Evolutionary conservation across 2,329 filamentous ascomycete genomes (phyloP), one percentile per base, ranked within the genome.

Genomic region (Xylariaceae sp.): DNA sequence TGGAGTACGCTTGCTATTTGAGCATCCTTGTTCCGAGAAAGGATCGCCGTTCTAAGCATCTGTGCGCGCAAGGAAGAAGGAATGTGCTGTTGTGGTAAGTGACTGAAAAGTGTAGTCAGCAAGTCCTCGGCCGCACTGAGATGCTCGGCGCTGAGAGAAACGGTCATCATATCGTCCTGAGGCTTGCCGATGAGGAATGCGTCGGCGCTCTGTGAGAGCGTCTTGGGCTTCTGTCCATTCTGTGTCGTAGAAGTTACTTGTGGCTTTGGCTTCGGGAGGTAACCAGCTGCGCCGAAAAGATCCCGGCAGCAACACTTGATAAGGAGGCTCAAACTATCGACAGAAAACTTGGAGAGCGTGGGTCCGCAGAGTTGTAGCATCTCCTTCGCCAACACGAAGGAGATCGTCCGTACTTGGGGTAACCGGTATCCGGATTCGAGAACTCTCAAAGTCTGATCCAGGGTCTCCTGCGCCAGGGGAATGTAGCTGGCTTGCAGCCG

Each of bases 1-100:
- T 94, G 91, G 60, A 97, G 77, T 10, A 95, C 86, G 71, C 90
- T 93, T 4, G 91, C 85, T 9, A 94, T 70, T 82, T 97, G 89
- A 48, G 89, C 88, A 37, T 86, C 79, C 69, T 85, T 86, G 71
- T 87, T 81, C 60, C 81, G 80, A 4, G 80, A 82, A 18, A 96
- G 76, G 58, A 96, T 88, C 17, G 90, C 88, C 2, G 89, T 90
- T 64, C 89, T 88, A 69, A 97, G 91, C 63, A 96, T 80, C 53
- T 90, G 84, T 9, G 86, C 83, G 55, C 93, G 87, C 17, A 90
- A 71, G 1, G 88, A 83, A 7, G 87, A 83, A n/a, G 88, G 82
- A 44, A 96, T 75, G 69, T 85, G 80, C 53, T 84, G 78, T 58
- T 88, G 83, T 1, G 88, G 85, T 2, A 94, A 74, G 59, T 80